A percentile compares a stretch with the other conserved stretches of the same genome.
Evolutionary conservation across 352 stramenopile species (phyloP).

Genomic region (Nothophytophthora sp.): DNA sequence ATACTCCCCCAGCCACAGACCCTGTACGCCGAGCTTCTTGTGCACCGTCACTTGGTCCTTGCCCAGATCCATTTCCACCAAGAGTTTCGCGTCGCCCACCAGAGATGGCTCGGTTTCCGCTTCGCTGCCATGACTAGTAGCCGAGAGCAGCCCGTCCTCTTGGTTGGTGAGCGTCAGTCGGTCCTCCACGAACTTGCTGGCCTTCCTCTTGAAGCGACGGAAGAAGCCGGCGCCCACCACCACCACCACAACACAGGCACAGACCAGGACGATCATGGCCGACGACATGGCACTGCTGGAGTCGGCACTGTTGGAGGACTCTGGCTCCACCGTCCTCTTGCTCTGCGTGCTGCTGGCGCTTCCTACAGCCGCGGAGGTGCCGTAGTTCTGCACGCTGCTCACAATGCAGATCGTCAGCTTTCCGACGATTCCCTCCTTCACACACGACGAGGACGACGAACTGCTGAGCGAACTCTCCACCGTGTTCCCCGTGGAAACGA

Average conservation of each 20-base stretch:
- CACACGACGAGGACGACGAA: conserved; percentile 21
- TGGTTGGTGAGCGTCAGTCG: conserved; percentile 34
- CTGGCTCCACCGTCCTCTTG: conserved; percentile 15
- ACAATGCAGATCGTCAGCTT: conserved; percentile 38
- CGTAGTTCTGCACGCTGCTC: conserved; percentile 6
- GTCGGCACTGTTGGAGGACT: conserved; percentile 8
- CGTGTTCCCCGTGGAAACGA: conserved; percentile 33
- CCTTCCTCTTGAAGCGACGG: conserved; percentile 36
- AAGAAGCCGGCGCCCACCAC: conserved; percentile 39
- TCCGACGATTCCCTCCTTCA: conserved; percentile 23
- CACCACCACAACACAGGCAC: conserved; percentile 24
- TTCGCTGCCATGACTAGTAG: conserved; percentile 12
- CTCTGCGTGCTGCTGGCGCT: conserved; percentile 5
- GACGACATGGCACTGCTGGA: conserved; percentile 7
- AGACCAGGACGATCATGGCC: conserved; percentile 24
- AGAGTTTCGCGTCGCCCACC: conserved; percentile 17
- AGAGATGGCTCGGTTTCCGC: background rate
- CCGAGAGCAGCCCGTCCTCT: conserved; percentile 22
- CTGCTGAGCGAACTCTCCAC: conserved; percentile 13
- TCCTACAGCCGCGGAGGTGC: conserved; percentile 3
- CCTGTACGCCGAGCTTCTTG: conserved; percentile 55
- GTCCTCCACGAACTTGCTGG: conserved; percentile 34
- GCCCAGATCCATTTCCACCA: conserved; percentile 51
- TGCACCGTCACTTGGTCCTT: conserved; percentile 45
- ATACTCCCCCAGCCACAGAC: conserved; percentile 55